Evolutionary conservation across 345 rosid genomes (phyloP), one percentile per base, ranked within the genome.

Genomic region (Moricandia arvensis): DNA sequence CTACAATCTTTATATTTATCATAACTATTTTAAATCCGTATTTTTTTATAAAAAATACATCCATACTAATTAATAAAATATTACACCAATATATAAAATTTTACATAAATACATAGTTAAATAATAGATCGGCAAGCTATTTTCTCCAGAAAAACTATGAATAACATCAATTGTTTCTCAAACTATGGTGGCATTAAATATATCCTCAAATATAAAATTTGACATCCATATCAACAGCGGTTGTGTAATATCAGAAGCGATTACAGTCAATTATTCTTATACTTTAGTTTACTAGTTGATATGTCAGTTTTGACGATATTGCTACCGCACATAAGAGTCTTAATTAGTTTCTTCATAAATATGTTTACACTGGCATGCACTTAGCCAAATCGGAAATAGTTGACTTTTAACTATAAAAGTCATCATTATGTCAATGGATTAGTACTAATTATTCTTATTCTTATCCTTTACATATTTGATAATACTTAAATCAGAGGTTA

Each of bases 401-500:
- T 12, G 4, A 12, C 12, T 41, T 38, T 41, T 41, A 41, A 12
- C 49, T 41, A n/a, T 7, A 45, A n/a, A 45, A 17, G 10, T 18
- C 29, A 18, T 59, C 61, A 58, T 58, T 12, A n/a, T 59, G 18
- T 13, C 34, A 57, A 27, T 12, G 34, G 17, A 17, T 59, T n/a
- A n/a, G 21, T 60, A 41, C 53, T 45, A 45, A 45, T 45, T 45
- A 1, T 45, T 45, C 53, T 45, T 45, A 13, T 45, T n/a, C n/a
- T n/a, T n/a, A n/a, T n/a, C 53, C 53, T 43, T 38, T 41, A 41
- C 53, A 45, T n/a, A 45, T 65, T n/a, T 17, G 59, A 55, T 30
- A 18, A 57, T 41, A 9, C 8, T 66, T 24, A 57, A 57, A 38
- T 17, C 41, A 75, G 16, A 75, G 33, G 54, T 66, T 67, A 75